phyloP scores from a whole-genome alignment of 352 stramenopile species.

The Phytophthora cactorum region DNA sequence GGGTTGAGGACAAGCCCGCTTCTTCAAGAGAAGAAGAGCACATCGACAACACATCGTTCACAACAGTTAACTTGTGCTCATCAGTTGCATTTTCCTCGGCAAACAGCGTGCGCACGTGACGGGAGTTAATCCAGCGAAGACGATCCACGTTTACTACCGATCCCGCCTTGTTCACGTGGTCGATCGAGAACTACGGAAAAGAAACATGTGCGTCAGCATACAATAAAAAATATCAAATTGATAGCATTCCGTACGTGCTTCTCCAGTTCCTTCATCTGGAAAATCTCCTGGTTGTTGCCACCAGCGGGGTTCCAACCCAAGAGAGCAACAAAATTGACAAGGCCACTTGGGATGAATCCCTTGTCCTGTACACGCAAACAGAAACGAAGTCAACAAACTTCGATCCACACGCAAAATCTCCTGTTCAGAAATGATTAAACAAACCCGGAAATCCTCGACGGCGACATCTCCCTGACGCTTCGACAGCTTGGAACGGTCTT shows the following conservation, averaged over 20 bases:
- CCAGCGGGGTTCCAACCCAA: slow-evolving; percentile 96
- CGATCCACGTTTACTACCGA: slow-evolving; percentile 89
- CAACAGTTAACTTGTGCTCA: slow-evolving; percentile 50
- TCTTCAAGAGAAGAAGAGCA: slow-evolving; percentile 54
- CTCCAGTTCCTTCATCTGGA: slow-evolving; percentile 92
- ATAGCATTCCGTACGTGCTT: slow-evolving; percentile 44
- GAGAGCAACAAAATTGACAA: slow-evolving; percentile 99
- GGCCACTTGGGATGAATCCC: slow-evolving; percentile 95
- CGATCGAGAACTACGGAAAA: slow-evolving; percentile 71
- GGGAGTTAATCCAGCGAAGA: slow-evolving; percentile 90
- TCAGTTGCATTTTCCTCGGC: slow-evolving; percentile 47
- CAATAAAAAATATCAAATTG: neutral
- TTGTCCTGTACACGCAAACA: slow-evolving; percentile 69
- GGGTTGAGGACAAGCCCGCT: slow-evolving; percentile 30
- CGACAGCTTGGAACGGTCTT: slow-evolving; percentile 98
- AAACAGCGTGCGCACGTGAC: slow-evolving; percentile 85
- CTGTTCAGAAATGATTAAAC: slow-evolving; percentile 9
- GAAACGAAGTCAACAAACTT: slow-evolving; percentile 3
- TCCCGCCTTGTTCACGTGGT: slow-evolving; percentile 89
- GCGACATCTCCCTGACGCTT: slow-evolving; percentile 98
- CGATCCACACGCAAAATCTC: neutral
- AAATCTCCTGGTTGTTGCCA: slow-evolving; percentile 98
- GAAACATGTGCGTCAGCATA: neutral
- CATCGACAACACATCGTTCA: slow-evolving; percentile 75
- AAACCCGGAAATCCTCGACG: slow-evolving; percentile 96